Evolutionary conservation across 495 filamentous ascomycete genomes (phyloP), one percentile per base, ranked within the genome.

Genomic region (Neurospora sp.): DNA sequence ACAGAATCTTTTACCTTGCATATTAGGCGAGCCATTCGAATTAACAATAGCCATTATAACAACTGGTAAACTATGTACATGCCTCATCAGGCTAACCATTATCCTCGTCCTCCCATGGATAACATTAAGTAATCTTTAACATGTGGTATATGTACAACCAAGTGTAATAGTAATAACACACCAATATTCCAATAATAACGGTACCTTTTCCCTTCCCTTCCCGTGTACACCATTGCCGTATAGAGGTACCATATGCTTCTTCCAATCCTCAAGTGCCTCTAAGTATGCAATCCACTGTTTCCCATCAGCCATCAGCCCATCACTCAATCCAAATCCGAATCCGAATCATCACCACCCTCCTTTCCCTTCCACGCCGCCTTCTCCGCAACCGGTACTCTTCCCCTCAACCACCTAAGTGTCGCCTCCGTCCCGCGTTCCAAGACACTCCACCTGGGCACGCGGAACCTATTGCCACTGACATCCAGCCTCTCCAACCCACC

Each of bases 391-490:
- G 92, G 91, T 43, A 98, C 90, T 73, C 91, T 88, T 69, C 92
- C 91, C 73, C 92, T 89, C 72, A 97, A 79, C 91, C 92, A 98
- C 70, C 91, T 86, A 76, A 97, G 84, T n/a, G 93, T 88, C 21
- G 92, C 90, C 78, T 96, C 93, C 1, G 94, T 97, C 9, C 95
- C 95, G 73, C 94, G 92, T 71, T 94, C 92, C 72, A 98, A 83
- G 17, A 97, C 87, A 71, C 92, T 93, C 86, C 90, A 94, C 48
- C 92, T 86, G n/a, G 95, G 95, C 59, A 97, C 94, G 24, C 92
- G 83, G 80, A 97, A 97, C 37, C 85, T 86, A 79, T 97, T 97
- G 10, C 93, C 93, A 28, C 88, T 89, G 21, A 97, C 90, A 66
- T 93, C 88, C 13, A 89, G 73, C 71, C 78, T 79, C 77, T 87